These are phyloP conservation scores for Actinomortierella ambigua DNA, from an alignment of 371 early-diverging fungal species.

Conservation along the genomic window DNA sequence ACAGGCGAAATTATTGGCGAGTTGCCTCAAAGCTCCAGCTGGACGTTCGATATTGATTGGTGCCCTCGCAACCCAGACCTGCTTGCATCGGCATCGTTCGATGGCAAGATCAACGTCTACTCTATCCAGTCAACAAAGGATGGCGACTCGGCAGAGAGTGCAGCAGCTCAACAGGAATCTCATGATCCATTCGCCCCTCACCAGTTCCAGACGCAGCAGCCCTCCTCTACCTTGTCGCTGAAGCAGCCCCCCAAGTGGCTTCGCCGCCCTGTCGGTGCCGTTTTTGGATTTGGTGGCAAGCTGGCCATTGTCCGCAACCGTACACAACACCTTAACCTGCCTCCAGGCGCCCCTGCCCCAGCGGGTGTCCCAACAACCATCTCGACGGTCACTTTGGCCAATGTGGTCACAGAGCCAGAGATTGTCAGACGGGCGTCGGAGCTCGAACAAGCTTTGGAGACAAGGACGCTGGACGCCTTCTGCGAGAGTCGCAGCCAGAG, in stretches of 20 bases:
- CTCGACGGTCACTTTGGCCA: constrained; percentile 49
- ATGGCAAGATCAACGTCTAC: constrained; percentile 85
- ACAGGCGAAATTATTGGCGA: constrained; percentile 76
- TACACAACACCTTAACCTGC: constrained; percentile 49
- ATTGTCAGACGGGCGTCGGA: constrained; percentile 68
- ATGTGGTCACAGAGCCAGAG: constrained; percentile 68
- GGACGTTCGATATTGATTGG: constrained; percentile 94
- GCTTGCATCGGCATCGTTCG: constrained; percentile 84
- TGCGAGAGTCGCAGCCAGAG: constrained; percentile 59
- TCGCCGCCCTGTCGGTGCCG: constrained; percentile 86
- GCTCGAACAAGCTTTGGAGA: constrained; percentile 62
- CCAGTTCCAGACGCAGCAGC: constrained; percentile 34
- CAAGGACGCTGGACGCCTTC: constrained; percentile 58
- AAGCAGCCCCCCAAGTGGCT: constrained; percentile 96
- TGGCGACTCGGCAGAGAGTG: constrained; percentile 21
- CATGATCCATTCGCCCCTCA: constrained; percentile 82
- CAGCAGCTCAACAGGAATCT: constrained; percentile 32
- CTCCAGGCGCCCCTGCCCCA: constrained; percentile 56
- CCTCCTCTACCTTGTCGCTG: constrained; percentile 61
- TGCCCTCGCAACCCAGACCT: constrained; percentile 91
- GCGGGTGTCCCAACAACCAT: constrained; percentile 47
- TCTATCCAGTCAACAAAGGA: constrained; percentile 73
- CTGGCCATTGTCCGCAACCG: constrained; percentile 64
- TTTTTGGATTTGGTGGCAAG: constrained; percentile 92
- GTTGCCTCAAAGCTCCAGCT: constrained; percentile 79